phyloP scores from a whole-genome alignment of 2,329 filamentous ascomycete species.

The Exophiala lecanii-corni region DNA sequence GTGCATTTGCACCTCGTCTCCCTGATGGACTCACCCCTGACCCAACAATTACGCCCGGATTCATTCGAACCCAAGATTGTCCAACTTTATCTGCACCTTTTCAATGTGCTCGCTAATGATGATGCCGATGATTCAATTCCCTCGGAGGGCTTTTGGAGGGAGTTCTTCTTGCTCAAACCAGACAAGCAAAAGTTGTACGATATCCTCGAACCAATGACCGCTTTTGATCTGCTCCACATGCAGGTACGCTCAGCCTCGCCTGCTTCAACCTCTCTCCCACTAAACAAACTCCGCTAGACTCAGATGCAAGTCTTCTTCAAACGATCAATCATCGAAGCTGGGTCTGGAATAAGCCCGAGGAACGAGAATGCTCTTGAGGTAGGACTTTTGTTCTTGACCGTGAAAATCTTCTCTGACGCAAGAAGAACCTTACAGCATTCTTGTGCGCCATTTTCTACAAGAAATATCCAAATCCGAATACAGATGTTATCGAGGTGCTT shows the following conservation, averaged over 20 bases:
- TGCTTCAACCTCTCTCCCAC: constrained; percentile 5
- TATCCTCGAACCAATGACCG: constrained; percentile 64
- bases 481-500: constrained; percentile 85
- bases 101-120: constrained; percentile 48
- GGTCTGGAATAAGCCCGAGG: constrained; percentile 55
- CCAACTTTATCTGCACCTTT: constrained; percentile 78
- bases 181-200: constrained; percentile 64
- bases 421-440: constrained; percentile 83
- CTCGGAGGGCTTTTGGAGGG: constrained; percentile 88
- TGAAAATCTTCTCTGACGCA: constrained; percentile 35
- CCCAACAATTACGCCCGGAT: constrained; percentile 83
- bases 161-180: constrained; percentile 87
- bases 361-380: constrained; percentile 85
- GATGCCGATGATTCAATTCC: constrained; percentile 63
- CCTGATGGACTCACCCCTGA: constrained; percentile 66
- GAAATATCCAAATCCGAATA: constrained; percentile 90
- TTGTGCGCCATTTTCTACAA: constrained; percentile 77
- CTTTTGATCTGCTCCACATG: constrained; percentile 70
- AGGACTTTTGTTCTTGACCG: constrained; percentile 3
- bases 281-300: constrained; percentile 36
- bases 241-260: constrained; percentile 50
- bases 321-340: constrained; percentile 65
- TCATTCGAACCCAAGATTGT: constrained; percentile 93
- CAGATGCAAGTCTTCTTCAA: constrained; percentile 75
- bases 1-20: background rate